phyloP scores from a whole-genome alignment of 2,329 filamentous ascomycete species.

The Xylaria sp. region DNA sequence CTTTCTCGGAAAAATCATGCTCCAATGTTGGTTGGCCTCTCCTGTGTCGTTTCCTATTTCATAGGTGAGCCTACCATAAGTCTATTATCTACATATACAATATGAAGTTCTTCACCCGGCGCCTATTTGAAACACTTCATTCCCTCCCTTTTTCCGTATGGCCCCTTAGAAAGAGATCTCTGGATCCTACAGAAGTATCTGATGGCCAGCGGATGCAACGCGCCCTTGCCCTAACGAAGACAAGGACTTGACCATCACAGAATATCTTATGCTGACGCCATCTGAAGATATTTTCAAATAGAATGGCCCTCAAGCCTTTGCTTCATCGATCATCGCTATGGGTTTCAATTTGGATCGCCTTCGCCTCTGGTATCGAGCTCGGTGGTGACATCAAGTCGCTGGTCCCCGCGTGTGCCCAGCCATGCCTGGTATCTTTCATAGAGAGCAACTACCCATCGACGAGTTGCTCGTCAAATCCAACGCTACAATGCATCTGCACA shows the following conservation, averaged over 20 bases:
- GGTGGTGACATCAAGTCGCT: conserved; percentile 30
- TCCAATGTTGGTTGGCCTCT: conserved; percentile 41
- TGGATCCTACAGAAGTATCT: conserved; percentile 16
- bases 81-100: conserved; percentile 26
- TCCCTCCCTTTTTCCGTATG: conserved; percentile 12
- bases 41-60: conserved; percentile 30
- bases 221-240: conserved; percentile 20
- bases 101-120: conserved; percentile 22
- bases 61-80: conserved; percentile 37
- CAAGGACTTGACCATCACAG: conserved; percentile 18
- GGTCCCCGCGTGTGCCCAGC: conserved; percentile 35
- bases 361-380: conserved; percentile 27
- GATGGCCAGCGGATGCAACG: conserved; percentile 27
- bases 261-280: conserved; percentile 30
- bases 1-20: conserved; percentile 36
- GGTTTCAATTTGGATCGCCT: conserved; percentile 29
- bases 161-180: conserved; percentile 11
- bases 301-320: conserved; percentile 37
- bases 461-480: conserved; percentile 52
- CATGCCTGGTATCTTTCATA: conserved; percentile 66
- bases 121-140: conserved; percentile 29
- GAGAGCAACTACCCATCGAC: conserved; percentile 57
- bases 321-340: conserved; percentile 34
- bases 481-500: conserved; percentile 67
- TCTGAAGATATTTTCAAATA: conserved; percentile 34